Evolutionary conservation across 176 grass and related monocot species (phyloP).

Genomic region (Pontederia crassipes): DNA sequence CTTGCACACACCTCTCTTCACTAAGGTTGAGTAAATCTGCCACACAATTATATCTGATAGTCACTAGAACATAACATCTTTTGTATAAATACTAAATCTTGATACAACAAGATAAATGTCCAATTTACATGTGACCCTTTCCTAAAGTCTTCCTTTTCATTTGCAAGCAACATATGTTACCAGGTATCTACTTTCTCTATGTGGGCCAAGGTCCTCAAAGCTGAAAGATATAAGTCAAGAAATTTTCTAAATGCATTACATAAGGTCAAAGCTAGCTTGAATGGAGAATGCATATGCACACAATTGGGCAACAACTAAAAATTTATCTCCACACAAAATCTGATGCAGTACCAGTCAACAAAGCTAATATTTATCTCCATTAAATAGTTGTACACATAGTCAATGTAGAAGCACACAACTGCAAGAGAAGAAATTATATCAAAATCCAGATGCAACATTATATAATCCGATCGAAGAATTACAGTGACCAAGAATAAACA

Average conservation of each 20-base stretch:
- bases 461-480: conserved; percentile 1
- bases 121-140: conserved; percentile 85
- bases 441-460: conserved; percentile 8
- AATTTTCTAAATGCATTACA: not conserved
- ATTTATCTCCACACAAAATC: no score
- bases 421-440: conserved; percentile 21
- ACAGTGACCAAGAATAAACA: conserved; percentile 12
- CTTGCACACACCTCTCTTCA: no score
- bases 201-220: conserved; percentile 91
- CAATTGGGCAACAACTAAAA: no score
- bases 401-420: conserved; percentile 90
- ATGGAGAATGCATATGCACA: not conserved
- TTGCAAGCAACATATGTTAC: conserved; percentile 67
- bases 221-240: conserved; percentile 35
- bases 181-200: conserved; percentile 84
- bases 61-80: no score
- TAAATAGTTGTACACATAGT: conserved; percentile 97
- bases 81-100: not conserved
- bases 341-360: conserved; percentile 98
- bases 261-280: not conserved
- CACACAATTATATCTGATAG: no score
- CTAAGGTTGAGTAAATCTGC: no score
- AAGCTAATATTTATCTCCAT: conserved; percentile 95
- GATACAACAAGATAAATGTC: conserved; percentile 18
- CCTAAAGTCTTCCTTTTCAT: conserved; percentile 73